phyloP scores from a whole-genome alignment of 768 basidiomycete species.

The Punctularia strigosozonata region DNA sequence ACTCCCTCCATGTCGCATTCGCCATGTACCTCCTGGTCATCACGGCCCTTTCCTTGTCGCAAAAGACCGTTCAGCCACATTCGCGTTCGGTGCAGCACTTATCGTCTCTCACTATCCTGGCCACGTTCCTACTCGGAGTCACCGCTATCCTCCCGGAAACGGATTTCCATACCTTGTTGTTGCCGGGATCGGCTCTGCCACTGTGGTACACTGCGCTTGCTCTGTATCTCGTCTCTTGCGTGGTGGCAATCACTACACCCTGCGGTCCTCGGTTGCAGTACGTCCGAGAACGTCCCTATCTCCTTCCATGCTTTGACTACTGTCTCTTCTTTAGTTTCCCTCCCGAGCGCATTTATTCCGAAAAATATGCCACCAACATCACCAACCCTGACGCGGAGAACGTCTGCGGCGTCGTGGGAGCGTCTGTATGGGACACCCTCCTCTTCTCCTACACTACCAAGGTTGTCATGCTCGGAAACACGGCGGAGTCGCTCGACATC shows the following conservation, averaged over 20 bases:
- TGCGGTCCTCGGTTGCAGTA: slow-evolving; percentile 68
- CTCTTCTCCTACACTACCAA: slow-evolving; percentile 86
- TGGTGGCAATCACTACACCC: slow-evolving; percentile 40
- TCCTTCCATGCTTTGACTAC: too few species aligned
- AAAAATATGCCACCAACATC: background rate
- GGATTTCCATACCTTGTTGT: slow-evolving; percentile 12
- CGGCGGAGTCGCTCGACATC: slow-evolving; percentile 64
- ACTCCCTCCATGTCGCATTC: slow-evolving; percentile 36
- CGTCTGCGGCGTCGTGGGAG: slow-evolving; percentile 43
- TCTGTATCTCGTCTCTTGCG: slow-evolving; percentile 34
- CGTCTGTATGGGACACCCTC: slow-evolving; percentile 48
- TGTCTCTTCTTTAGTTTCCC: too few species aligned
- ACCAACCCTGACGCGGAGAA: background rate
- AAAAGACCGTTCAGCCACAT: slow-evolving; percentile 25
- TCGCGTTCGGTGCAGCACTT: slow-evolving; percentile 42
- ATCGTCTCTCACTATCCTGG: slow-evolving; percentile 38
- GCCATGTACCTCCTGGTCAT: slow-evolving; percentile 50
- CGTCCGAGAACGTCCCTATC: too few species aligned
- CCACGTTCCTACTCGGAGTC: slow-evolving; percentile 29
- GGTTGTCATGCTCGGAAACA: slow-evolving; percentile 77
- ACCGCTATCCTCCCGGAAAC: slow-evolving; percentile 47
- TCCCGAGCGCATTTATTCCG: slow-evolving; percentile 13
- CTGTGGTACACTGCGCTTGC: slow-evolving; percentile 44
- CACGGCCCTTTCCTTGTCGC: slow-evolving; percentile 35
- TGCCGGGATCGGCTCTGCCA: slow-evolving; percentile 9